These are phyloP conservation scores for Alternaria sp. DNA, from an alignment of 2,329 filamentous ascomycete species.

Conservation along the genomic window DNA sequence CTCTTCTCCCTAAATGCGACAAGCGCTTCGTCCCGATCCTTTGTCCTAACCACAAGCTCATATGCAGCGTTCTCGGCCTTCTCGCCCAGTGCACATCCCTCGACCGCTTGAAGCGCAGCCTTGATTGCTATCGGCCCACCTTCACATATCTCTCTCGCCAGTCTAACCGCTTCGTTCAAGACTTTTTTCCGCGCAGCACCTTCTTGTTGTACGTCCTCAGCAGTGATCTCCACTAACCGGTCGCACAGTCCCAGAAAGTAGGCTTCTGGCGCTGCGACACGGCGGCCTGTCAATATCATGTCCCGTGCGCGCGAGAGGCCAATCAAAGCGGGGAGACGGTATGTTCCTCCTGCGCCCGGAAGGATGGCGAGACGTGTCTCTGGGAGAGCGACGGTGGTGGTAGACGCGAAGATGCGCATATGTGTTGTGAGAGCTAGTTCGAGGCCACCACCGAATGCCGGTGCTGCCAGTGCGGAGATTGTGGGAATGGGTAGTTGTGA, in stretches of 20 bases:
- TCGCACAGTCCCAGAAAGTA: slow-evolving; percentile 92
- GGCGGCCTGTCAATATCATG: slow-evolving; percentile 87
- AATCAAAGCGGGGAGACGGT: slow-evolving; percentile 82
- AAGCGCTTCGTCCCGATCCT: slow-evolving; percentile 88
- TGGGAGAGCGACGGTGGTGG: slow-evolving; percentile 80
- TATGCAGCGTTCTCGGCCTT: slow-evolving; percentile 89
- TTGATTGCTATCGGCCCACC: slow-evolving; percentile 85
- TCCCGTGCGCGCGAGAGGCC: slow-evolving; percentile 85
- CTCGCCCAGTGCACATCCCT: slow-evolving; percentile 70
- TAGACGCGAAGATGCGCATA: slow-evolving; percentile 85
- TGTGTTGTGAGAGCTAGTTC: slow-evolving; percentile 91
- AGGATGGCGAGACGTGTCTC: slow-evolving; percentile 95
- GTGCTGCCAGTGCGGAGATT: slow-evolving; percentile 83
- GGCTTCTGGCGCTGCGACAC: slow-evolving; percentile 82
- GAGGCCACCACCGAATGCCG: slow-evolving; percentile 90
- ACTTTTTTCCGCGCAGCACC: slow-evolving; percentile 70
- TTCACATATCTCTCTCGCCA: slow-evolving; percentile 87
- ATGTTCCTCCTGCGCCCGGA: slow-evolving; percentile 91
- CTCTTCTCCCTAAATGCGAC: slow-evolving; percentile 83
- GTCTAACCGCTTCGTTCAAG: slow-evolving; percentile 75
- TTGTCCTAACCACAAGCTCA: slow-evolving; percentile 79
- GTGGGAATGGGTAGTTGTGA: slow-evolving; percentile 84
- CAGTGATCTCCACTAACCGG: slow-evolving; percentile 81
- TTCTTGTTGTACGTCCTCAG: slow-evolving; percentile 61
- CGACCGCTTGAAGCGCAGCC: slow-evolving; percentile 80